These are phyloP conservation scores for Crithidia acanthocephali DNA, from an alignment of 208 protist species.

Conservation along the genomic window DNA sequence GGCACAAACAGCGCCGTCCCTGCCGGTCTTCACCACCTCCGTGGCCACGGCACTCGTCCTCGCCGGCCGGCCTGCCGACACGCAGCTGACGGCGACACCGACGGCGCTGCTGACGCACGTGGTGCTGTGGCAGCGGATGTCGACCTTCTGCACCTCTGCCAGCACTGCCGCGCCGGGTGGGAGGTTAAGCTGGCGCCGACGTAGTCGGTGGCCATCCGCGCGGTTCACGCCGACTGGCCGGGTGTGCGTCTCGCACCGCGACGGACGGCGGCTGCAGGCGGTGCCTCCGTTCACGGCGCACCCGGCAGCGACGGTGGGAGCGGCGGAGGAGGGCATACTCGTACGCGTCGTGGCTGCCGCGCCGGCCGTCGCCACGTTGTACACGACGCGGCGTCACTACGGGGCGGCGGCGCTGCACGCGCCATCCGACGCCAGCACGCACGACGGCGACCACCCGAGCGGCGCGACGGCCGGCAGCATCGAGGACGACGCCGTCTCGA, in stretches of 20 bases:
- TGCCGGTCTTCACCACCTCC: not conserved
- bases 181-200: too few species aligned
- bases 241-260: too few species aligned
- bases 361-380: not conserved
- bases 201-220: too few species aligned
- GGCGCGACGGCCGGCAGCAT: not conserved
- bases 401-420: not conserved
- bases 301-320: not conserved
- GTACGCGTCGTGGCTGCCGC: not conserved
- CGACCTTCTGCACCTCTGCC: conserved; percentile 6
- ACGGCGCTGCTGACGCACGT: conserved; percentile 16
- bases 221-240: too few species aligned
- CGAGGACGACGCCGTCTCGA: not conserved
- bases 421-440: too few species aligned
- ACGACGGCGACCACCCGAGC: too few species aligned
- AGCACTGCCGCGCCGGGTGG: not conserved
- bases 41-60: not conserved
- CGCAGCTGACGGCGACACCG: conserved; percentile 15
- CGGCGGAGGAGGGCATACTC: not conserved
- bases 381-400: conserved; percentile 14
- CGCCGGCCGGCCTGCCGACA: not conserved
- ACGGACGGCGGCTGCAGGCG: too few species aligned
- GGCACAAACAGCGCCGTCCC: not conserved
- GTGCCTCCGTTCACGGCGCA: too few species aligned
- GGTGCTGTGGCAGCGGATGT: conserved; percentile 12